Percentiles rank a stretch among this genome's conserved stretches.
These are phyloP conservation scores for Chaetomium fimeti DNA, from an alignment of 495 filamentous ascomycete genomes.

Conservation along the genomic window DNA sequence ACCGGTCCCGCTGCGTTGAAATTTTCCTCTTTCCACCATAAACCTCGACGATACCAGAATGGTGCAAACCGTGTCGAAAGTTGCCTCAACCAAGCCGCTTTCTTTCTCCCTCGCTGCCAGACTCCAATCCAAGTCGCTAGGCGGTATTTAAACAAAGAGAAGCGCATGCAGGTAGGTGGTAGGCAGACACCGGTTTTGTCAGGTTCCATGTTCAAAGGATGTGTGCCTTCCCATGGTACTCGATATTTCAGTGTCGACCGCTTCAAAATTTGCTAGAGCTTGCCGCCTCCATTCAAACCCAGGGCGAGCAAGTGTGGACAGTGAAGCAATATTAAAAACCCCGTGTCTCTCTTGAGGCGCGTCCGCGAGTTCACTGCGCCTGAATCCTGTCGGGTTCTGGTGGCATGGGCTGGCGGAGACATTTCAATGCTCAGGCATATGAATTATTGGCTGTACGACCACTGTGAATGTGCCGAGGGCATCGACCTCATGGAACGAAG, in stretches of 20 bases:
- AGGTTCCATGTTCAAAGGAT: background rate
- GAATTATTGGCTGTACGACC: background rate
- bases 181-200: too few species aligned
- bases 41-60: background rate
- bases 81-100: too few species aligned
- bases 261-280: slow-evolving; percentile 56
- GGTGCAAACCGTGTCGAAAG: background rate
- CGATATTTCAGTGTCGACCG: background rate
- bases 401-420: slow-evolving; percentile 30
- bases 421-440: slow-evolving; percentile 3
- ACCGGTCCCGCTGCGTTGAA: background rate
- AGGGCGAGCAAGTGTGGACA: slow-evolving; percentile 56
- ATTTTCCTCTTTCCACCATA: slow-evolving; percentile 6
- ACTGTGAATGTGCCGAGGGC: background rate
- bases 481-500: background rate
- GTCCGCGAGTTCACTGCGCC: slow-evolving; percentile 31
- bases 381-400: slow-evolving; percentile 21
- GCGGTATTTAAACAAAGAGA: too few species aligned
- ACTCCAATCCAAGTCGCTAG: too few species aligned
- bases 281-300: slow-evolving; percentile 43
- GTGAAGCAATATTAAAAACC: slow-evolving; percentile 49
- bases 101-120: too few species aligned
- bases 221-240: background rate
- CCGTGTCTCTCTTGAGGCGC: slow-evolving; percentile 23
- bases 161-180: too few species aligned